These are phyloP conservation scores for Hyphopichia pseudoburtonii DNA, from an alignment of 1,139 yeast species.

Conservation along the genomic window DNA sequence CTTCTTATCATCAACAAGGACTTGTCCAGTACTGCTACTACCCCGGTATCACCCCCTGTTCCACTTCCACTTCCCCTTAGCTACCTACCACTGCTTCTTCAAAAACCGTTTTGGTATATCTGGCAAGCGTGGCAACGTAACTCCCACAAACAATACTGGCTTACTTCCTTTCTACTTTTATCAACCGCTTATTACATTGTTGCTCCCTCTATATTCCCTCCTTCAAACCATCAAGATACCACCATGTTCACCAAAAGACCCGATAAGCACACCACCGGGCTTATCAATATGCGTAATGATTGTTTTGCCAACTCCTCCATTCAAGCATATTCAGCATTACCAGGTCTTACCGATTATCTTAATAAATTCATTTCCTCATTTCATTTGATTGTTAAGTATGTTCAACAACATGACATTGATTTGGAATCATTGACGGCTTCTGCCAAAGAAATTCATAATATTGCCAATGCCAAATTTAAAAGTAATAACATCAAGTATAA, in stretches of 20 bases:
- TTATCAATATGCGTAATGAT: conserved; percentile 78
- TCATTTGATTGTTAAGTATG: conserved; percentile 26
- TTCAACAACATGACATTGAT: conserved; percentile 22
- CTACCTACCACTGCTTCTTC: too few species aligned
- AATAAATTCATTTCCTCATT: conserved; percentile 38
- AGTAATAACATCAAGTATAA: conserved; percentile 19
- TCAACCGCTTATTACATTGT: conserved; percentile 19
- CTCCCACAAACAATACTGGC: too few species aligned
- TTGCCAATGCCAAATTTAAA: conserved; percentile 27
- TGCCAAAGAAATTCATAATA: conserved; percentile 9
- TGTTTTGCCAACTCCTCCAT: conserved; percentile 92
- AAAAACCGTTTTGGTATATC: background rate
- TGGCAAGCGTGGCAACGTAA: background rate
- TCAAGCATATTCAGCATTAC: conserved; percentile 78
- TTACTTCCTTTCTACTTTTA: conserved; percentile 1
- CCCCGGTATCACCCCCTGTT: background rate
- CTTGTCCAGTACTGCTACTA: background rate
- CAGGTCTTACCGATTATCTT: conserved; percentile 62
- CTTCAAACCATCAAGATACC: conserved; percentile 6
- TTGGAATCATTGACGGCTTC: conserved; percentile 17
- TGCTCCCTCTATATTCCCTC: conserved; percentile 19
- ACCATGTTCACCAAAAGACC: conserved; percentile 58
- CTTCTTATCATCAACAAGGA: conserved; percentile 9
- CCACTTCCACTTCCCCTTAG: too few species aligned
- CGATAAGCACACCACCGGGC: conserved; percentile 80